Base-by-base conservation (phyloP, 108 stramenopile genomes). In the Cyclotella baltica region DNA sequence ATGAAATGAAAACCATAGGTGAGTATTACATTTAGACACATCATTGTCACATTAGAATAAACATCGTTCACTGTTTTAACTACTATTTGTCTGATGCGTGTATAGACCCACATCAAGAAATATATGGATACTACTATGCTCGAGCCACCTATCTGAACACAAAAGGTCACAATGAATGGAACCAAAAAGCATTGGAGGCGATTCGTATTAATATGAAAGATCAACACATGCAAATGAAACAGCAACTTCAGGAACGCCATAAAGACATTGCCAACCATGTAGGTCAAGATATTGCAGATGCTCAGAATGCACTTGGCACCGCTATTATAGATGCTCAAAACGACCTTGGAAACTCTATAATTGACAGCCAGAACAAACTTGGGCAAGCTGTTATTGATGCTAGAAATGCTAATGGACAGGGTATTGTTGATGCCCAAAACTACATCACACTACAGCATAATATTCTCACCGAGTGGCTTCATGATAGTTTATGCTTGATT, bases 401-500 rank as follows among this genome's bases (percentile, higher is more conserved):
- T 52, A 10, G n/a, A 52, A 52, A 52, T 20, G 51, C 51, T 19
- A 10, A n/a, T 20, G 51, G 51, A 52, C 51, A 52, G n/a, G 51
- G 19, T n/a, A n/a, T 52, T 10, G 19, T 10, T n/a, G 51, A 52
- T 52, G 4, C 51, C n/a, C 51, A 52, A 52, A 52, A 52, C 51
- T 52, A 52, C 51, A 10, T 52, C n/a, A 52, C 51, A 52, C n/a
- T 52, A 20, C 51, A 52, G 51, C 51, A 52, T n/a, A 52, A 52
- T 52, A n/a, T 52, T 52, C 51, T 52, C n/a, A n/a, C 18, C 4
- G 51, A 52, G n/a, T 52, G 51, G 51, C 51, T 52, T 52, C 51
- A 52, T 52, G n/a, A 4, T 4, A 52, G 4, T 10, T 52, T 52
- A n/a, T 52, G 51, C n/a, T 10, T 52, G 51, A 4, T 52, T n/a